Evolutionary conservation across 1,284 basidiomycete genomes (phyloP).

Genomic region (Stygiomarasmius scandens): DNA sequence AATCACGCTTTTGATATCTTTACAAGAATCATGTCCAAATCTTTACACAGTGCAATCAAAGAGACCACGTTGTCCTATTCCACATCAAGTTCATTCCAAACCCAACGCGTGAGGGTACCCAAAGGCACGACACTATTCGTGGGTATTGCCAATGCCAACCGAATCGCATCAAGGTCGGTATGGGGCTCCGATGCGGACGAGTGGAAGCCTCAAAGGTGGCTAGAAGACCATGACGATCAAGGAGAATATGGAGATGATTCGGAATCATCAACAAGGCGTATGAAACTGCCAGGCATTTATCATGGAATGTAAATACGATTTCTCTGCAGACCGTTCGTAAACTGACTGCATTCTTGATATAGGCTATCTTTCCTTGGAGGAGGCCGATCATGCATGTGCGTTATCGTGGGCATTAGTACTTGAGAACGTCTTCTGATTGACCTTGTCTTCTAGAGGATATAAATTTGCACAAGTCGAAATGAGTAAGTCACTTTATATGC

Average conservation of each 20-base stretch:
- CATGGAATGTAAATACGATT: constrained; percentile 38
- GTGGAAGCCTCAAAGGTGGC: constrained; percentile 39
- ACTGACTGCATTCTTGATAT: constrained; percentile 7
- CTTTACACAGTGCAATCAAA: constrained; percentile 28
- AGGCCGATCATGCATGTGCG: constrained; percentile 43
- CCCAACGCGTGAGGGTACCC: constrained; percentile 31
- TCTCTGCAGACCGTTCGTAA: background rate
- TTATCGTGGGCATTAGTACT: constrained; percentile 14
- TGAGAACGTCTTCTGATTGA: background rate
- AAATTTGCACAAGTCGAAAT: constrained; percentile 44
- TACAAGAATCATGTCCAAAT: no score
- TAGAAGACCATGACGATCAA: background rate
- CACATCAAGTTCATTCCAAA: constrained; percentile 7
- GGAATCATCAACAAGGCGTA: background rate
- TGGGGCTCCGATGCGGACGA: constrained; percentile 46
- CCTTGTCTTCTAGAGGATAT: constrained; percentile 33
- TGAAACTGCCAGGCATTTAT: constrained; percentile 40
- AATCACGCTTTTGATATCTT: background rate
- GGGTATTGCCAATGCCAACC: constrained; percentile 39
- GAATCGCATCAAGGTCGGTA: constrained; percentile 31
- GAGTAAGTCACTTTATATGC: constrained; percentile 32
- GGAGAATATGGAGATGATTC: constrained; percentile 9
- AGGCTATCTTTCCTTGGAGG: constrained; percentile 46
- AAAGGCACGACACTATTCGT: constrained; percentile 42
- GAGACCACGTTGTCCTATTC: constrained; percentile 35